phyloP scores from a whole-genome alignment of 2,329 filamentous ascomycete genomes.

The Leptographium radiaticola region DNA sequence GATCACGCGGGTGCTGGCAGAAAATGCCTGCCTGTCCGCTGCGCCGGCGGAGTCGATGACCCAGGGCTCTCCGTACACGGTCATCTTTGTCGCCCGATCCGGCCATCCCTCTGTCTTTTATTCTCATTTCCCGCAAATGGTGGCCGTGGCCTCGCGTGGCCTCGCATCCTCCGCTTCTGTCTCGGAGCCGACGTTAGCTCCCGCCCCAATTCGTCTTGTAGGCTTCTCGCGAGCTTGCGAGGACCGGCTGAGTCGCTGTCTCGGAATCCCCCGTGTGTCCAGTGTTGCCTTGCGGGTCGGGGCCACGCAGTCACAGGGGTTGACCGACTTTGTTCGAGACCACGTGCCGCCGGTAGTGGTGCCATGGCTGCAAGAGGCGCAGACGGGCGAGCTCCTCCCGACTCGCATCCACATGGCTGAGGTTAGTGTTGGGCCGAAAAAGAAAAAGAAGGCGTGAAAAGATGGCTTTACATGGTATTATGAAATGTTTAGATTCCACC shows the following conservation, averaged over 20 bases:
- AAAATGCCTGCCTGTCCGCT: slow-evolving; percentile 1
- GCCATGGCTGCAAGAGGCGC: slow-evolving; percentile 41
- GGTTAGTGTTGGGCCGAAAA: slow-evolving; percentile 25
- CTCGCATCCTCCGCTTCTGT: neutral
- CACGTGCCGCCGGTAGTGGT: slow-evolving; percentile 38
- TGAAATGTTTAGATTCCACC: neutral
- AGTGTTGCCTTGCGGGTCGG: slow-evolving; percentile 45
- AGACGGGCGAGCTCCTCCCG: slow-evolving; percentile 24
- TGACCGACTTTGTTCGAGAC: slow-evolving; percentile 42
- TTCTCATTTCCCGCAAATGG: slow-evolving; percentile 41
- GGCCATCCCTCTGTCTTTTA: slow-evolving; percentile 45
- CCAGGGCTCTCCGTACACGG: slow-evolving; percentile 24
- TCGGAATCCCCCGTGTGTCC: slow-evolving; percentile 52
- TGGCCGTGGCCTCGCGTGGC: slow-evolving; percentile 26
- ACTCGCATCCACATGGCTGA: slow-evolving; percentile 34
- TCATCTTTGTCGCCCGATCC: slow-evolving; percentile 45
- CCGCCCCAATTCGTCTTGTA: slow-evolving; percentile 38
- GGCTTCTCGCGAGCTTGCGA: slow-evolving; percentile 49
- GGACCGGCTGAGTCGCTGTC: slow-evolving; percentile 37
- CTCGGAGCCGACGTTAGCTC: neutral
- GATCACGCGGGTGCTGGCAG: slow-evolving; percentile 47
- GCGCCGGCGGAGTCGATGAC: neutral
- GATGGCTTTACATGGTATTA: neutral
- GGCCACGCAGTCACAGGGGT: slow-evolving; percentile 41
- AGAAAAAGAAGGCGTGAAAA: slow-evolving; percentile 13